These are phyloP conservation scores for Melaleuca alternifolia DNA, from an alignment of 345 rosid genomes.

Conservation along the genomic window DNA sequence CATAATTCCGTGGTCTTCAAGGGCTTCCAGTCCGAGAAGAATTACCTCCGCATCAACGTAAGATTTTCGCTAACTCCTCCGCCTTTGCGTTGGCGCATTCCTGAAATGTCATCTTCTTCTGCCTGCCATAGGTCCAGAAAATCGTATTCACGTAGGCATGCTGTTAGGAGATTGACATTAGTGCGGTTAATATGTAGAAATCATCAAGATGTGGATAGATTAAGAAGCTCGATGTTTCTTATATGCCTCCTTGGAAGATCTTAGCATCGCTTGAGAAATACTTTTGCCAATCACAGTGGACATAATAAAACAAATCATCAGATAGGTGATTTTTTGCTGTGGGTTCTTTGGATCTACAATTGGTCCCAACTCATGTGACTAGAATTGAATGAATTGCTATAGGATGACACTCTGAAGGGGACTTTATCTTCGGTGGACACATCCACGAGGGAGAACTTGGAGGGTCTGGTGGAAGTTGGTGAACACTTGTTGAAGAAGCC, in stretches of 20 bases:
- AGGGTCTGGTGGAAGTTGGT: conserved; percentile 34
- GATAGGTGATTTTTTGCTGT: not conserved
- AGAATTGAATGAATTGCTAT: not conserved
- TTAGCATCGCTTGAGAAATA: not conserved
- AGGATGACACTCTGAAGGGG: conserved; percentile 45
- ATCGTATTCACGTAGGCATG: not conserved
- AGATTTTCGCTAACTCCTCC: not conserved
- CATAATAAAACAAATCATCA: not conserved
- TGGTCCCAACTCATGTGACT: not conserved
- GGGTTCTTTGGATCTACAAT: not conserved
- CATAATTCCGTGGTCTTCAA: conserved; percentile 39
- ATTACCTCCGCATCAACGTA: conserved; percentile 65
- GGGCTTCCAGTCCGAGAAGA: conserved; percentile 43
- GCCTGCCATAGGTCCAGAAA: not conserved
- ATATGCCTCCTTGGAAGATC: not conserved
- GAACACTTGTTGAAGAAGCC: conserved; percentile 27
- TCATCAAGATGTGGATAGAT: not conserved
- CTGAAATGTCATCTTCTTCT: not conserved
- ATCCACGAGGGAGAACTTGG: conserved; percentile 38
- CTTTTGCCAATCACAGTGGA: not conserved
- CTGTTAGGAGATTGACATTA: not conserved
- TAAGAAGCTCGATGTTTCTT: too few relatives aligned
- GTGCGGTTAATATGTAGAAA: not conserved
- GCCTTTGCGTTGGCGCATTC: not conserved
- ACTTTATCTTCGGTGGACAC: conserved; percentile 27